Base-by-base conservation (phyloP, 306 rosid species). In the Citrullus mucosospermus region DNA sequence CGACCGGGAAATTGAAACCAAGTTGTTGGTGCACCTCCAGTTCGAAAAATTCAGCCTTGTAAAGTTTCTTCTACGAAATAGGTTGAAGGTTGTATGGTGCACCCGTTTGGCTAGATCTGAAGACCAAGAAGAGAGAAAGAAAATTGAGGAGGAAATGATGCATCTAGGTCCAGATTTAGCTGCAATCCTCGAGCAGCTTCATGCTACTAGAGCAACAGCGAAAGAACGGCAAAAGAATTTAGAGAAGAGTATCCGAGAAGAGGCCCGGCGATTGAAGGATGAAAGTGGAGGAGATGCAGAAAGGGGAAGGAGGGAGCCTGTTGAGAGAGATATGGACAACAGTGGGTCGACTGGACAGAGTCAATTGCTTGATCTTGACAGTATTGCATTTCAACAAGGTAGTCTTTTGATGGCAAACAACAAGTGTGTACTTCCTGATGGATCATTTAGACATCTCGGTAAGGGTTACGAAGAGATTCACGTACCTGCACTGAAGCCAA, bases 401-500 rank as follows among this genome's bases (percentile, higher is more conserved):
- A 88, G 92, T 43, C 83, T 81, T 15, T 88, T 92, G 67, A 88
- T 88, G 85, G 89, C 93, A 0, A 89, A 88, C 57, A 85, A 86
- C 75, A 90, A 89, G 78, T 90, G 92, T 32, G 89, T 76, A 69
- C 93, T 91, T 71, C 98, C 98, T 0, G 90, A 88, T 76, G 93
- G 97, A 39, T 90, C 96, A 74, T 93, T 79, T 44, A 89, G 96
- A 84, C 89, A 86, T 82, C 82, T 77, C 0, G 68, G 91, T 83
- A 93, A 89, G 82, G 98, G 97, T 38, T 91, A 87, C 80, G 98
- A 93, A 82, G 98, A 93, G 81, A 84, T 91, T 59, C 93, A 93
- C 55, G 98, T 93, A 44, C 98, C 98, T 1, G 89, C 91, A 7
- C 60, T 88, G 90, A 93, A 88, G 79, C 84, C 96, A 9, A 90